Conservation (phyloP, 306 rosid genomes). For the Castanea sativa region DNA sequence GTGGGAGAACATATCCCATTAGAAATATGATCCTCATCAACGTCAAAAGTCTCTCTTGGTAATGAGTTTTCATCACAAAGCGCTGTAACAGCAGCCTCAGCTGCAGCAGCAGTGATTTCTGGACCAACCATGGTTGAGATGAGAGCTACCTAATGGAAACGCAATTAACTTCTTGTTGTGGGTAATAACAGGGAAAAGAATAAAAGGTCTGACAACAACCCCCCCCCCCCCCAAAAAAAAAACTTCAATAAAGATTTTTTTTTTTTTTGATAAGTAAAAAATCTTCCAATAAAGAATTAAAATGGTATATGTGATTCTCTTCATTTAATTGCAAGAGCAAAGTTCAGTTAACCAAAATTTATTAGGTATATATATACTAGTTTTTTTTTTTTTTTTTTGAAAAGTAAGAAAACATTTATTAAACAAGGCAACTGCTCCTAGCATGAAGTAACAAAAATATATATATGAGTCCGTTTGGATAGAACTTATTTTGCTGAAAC, state of each 20-base stretch:
- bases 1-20: conserved; percentile 28
- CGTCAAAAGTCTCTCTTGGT: conserved; percentile 72
- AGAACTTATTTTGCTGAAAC: too few species aligned
- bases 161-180: conserved; percentile 13
- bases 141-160: conserved; percentile 68
- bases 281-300: neutral
- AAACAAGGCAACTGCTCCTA: too few species aligned
- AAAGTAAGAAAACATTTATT: too few species aligned
- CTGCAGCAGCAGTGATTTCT: conserved; percentile 77
- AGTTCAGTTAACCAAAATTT: conserved; percentile 2
- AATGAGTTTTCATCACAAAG: conserved; percentile 70
- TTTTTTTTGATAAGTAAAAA: neutral
- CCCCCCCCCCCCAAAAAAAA: neutral
- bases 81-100: conserved; percentile 72
- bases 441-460: too few species aligned
- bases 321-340: neutral
- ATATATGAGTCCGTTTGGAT: too few species aligned
- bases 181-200: neutral
- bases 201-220: neutral
- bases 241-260: neutral
- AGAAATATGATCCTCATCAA: conserved; percentile 43
- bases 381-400: too few species aligned
- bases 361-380: neutral
- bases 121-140: conserved; percentile 78
- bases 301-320: neutral